Evolutionary conservation across 257 asterid species (phyloP).

Genomic region (Lavandula angustifolia): DNA sequence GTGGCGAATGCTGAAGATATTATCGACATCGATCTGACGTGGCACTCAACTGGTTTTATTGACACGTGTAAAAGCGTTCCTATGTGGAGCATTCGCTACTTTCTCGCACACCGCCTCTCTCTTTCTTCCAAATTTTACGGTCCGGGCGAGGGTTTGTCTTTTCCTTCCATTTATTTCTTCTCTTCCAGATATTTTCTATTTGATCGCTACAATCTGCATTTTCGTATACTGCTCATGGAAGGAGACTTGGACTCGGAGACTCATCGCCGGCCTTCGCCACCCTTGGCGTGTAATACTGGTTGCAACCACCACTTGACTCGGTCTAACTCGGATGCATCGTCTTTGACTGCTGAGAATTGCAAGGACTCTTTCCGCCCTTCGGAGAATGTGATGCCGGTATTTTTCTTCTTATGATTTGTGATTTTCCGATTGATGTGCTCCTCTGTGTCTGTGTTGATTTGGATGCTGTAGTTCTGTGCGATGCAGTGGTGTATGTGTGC

Average conservation of each 20-base stretch:
- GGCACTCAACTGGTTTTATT: conserved; percentile 32
- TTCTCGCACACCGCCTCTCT: conserved; percentile 34
- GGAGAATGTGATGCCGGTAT: conserved; percentile 41
- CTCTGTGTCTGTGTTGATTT: not conserved
- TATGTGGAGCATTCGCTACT: conserved; percentile 47
- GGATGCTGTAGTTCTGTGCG: too few species aligned
- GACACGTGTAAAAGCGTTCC: conserved; percentile 81
- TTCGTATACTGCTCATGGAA: conserved; percentile 35
- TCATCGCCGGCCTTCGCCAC: conserved; percentile 26
- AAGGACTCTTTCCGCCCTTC: conserved; percentile 26
- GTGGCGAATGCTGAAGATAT: conserved; percentile 41
- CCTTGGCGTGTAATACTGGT: conserved; percentile 23
- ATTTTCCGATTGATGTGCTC: conserved; percentile 1
- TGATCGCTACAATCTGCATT: conserved; percentile 27
- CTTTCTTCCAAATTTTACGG: conserved; percentile 15
- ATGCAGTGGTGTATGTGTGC: not conserved
- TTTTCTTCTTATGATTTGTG: not conserved
- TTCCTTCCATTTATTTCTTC: not conserved
- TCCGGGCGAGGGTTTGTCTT: conserved; percentile 16
- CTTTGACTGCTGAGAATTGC: conserved; percentile 44
- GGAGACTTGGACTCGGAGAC: conserved; percentile 26
- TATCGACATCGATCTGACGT: conserved; percentile 43
- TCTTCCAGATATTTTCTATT: conserved; percentile 21
- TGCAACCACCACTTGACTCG: conserved; percentile 44
- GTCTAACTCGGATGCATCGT: conserved; percentile 44